phyloP scores from a whole-genome alignment of 1,139 yeast genomes.

The Pichia sp. region DNA sequence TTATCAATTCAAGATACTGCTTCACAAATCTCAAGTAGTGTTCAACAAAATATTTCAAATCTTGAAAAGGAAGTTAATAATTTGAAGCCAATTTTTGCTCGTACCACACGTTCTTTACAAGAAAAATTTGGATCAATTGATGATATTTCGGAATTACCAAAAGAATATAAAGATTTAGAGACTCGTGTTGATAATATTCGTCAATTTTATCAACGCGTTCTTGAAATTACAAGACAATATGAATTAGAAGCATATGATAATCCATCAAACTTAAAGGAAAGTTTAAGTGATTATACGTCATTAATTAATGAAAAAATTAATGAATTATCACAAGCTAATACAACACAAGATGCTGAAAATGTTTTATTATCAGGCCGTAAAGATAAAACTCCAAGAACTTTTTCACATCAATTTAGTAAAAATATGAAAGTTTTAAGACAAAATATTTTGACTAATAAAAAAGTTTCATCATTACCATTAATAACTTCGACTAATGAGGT shows the following conservation, averaged over 20 bases:
- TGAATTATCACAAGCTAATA: slow-evolving; percentile 53
- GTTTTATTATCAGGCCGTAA: slow-evolving; percentile 32
- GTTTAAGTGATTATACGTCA: slow-evolving; percentile 54
- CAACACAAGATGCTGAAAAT: slow-evolving; percentile 61
- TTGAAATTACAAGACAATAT: slow-evolving; percentile 56
- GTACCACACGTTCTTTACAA: slow-evolving; percentile 56
- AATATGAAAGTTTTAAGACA: slow-evolving; percentile 37
- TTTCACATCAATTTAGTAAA: slow-evolving; percentile 45
- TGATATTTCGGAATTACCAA: slow-evolving; percentile 67
- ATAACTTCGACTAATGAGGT: too few relatives aligned
- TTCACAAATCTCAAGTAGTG: slow-evolving; percentile 40
- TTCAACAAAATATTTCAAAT: slow-evolving; percentile 35
- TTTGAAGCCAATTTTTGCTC: slow-evolving; percentile 49
- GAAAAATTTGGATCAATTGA: slow-evolving; percentile 66
- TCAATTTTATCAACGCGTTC: slow-evolving; percentile 52
- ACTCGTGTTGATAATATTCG: slow-evolving; percentile 58
- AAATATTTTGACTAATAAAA: too few relatives aligned
- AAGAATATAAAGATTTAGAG: slow-evolving; percentile 63
- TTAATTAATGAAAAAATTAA: slow-evolving; percentile 47
- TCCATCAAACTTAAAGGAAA: slow-evolving; percentile 62
- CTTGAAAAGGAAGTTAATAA: slow-evolving; percentile 31
- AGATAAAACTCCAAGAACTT: slow-evolving; percentile 39
- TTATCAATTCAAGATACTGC: slow-evolving; percentile 29
- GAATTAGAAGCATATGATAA: slow-evolving; percentile 65
- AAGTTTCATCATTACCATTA: too few relatives aligned